These are phyloP conservation scores for Neofusicoccum sp. DNA, from an alignment of 2,329 filamentous ascomycete species.

Conservation along the genomic window DNA sequence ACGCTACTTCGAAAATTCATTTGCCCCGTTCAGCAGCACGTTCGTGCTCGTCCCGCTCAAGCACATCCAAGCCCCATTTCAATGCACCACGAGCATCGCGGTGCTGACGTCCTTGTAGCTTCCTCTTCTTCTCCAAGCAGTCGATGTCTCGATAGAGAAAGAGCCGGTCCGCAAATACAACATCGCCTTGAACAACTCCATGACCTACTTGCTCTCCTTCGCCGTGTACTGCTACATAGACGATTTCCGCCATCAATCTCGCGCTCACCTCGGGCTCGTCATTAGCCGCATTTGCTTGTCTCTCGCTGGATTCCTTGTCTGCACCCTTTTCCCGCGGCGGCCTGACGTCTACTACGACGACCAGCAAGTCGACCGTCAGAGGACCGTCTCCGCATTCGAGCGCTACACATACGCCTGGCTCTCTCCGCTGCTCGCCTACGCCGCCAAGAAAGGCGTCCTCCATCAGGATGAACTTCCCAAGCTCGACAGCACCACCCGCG, in stretches of 20 bases:
- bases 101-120: constrained; percentile 11
- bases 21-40: no score
- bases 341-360: constrained; percentile 8
- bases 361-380: constrained; percentile 59
- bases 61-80: background rate
- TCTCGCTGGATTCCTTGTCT: constrained; percentile 11
- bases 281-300: constrained; percentile 2
- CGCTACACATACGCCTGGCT: constrained; percentile 69
- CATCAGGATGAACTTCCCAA: constrained; percentile 17
- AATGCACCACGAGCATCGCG: constrained; percentile 1
- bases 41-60: background rate
- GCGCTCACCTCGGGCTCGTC: background rate
- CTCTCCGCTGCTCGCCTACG: constrained; percentile 47
- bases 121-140: constrained; percentile 8
- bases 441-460: constrained; percentile 6
- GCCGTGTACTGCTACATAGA: constrained; percentile 10
- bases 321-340: background rate
- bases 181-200: constrained; percentile 11
- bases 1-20: no score
- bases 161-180: constrained; percentile 16
- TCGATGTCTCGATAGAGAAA: constrained; percentile 16
- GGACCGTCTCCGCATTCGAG: constrained; percentile 59
- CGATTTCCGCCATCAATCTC: background rate
- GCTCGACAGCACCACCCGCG: constrained; percentile 16
- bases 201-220: constrained; percentile 6